Conservation (phyloP, 768 basidiomycete genomes). For the Boletus reticuloceps region DNA sequence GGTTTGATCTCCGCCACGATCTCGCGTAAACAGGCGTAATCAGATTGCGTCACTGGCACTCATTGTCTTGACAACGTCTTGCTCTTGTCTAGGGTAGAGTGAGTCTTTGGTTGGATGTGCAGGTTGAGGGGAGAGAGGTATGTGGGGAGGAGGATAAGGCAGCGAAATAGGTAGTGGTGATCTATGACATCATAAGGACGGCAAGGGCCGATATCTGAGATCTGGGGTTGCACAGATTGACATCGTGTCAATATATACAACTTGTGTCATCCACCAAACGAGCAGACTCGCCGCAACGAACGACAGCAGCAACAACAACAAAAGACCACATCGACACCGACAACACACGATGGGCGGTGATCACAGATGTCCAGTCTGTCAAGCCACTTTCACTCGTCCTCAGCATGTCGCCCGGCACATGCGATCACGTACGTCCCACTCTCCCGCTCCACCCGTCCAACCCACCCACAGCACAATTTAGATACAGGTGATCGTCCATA, state of each 20-base stretch:
- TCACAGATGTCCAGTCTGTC: constrained; percentile 85
- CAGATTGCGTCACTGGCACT: constrained; percentile 27
- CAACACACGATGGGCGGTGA: constrained; percentile 62
- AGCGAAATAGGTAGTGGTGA: neutral
- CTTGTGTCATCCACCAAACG: constrained; percentile 32
- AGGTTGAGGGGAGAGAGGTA: neutral
- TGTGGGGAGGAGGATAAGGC: neutral
- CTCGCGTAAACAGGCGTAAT: constrained; percentile 40
- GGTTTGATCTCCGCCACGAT: constrained; percentile 64
- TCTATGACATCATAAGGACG: constrained; percentile 31
- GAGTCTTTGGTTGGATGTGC: neutral
- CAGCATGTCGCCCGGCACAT: constrained; percentile 90
- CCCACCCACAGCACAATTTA: constrained; percentile 26
- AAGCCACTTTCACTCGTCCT: constrained; percentile 83
- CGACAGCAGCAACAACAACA: neutral
- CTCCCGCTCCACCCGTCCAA: constrained; percentile 20
- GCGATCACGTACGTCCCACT: constrained; percentile 73
- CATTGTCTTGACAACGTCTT: constrained; percentile 31
- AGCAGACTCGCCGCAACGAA: constrained; percentile 11
- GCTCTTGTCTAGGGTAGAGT: neutral
- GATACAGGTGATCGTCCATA: constrained; percentile 90
- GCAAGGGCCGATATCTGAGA: constrained; percentile 33
- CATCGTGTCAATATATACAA: constrained; percentile 38
- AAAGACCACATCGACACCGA: constrained; percentile 1
- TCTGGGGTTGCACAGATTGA: constrained; percentile 30